These are phyloP conservation scores for Lithohypha guttulata DNA, from an alignment of 2,329 filamentous ascomycete species.

Conservation along the genomic window DNA sequence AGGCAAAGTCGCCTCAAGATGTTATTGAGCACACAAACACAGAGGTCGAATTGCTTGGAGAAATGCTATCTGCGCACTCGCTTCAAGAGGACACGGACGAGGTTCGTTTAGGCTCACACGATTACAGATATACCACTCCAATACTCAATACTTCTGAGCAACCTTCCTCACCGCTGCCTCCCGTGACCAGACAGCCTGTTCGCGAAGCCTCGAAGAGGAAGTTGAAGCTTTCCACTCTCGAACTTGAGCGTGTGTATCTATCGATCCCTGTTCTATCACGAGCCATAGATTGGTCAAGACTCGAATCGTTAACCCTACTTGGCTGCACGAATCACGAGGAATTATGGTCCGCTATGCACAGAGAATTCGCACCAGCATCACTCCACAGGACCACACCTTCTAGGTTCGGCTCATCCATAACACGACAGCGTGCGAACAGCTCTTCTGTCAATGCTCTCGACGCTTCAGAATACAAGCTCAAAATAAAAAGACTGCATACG, in stretches of 20 bases:
- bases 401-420: conserved; percentile 14
- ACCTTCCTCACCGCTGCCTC: background rate
- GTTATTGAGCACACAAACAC: too few relatives aligned
- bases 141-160: background rate
- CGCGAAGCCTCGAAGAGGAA: conserved; percentile 35
- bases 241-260: conserved; percentile 64
- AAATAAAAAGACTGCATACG: conserved; percentile 63
- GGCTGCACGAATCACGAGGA: conserved; percentile 62
- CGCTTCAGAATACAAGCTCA: conserved; percentile 47
- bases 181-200: conserved; percentile 9
- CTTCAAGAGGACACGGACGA: conserved; percentile 14
- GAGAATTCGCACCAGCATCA: conserved; percentile 44
- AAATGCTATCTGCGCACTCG: conserved; percentile 15
- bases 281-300: conserved; percentile 61
- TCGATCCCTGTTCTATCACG: conserved; percentile 59
- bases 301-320: conserved; percentile 64
- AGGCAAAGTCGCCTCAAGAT: too few relatives aligned
- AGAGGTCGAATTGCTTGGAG: conserved; percentile 17
- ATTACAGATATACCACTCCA: background rate
- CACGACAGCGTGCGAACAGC: conserved; percentile 15
- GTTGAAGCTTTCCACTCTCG: conserved; percentile 58
- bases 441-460: conserved; percentile 29
- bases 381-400: conserved; percentile 14
- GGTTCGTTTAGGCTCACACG: conserved; percentile 4
- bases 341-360: conserved; percentile 62